Conservation (phyloP, 1,284 basidiomycete species). For the Microbotryomycetes sp. region DNA sequence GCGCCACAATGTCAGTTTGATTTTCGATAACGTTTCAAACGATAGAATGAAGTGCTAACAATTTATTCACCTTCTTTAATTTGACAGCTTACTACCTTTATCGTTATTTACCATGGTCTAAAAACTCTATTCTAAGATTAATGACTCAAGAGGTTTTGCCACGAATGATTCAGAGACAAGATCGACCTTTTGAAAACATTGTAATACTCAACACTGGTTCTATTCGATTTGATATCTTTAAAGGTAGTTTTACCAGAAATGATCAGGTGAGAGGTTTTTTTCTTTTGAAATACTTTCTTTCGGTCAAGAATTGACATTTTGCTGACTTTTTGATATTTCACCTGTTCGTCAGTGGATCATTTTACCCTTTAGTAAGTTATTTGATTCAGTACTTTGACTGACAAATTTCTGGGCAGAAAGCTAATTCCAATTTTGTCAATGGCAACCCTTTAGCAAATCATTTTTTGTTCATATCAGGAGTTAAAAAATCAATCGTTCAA, state of each 20-base stretch:
- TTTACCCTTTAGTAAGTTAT: slow-evolving; percentile 25
- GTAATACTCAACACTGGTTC: slow-evolving; percentile 38
- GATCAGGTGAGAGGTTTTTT: slow-evolving; percentile 28
- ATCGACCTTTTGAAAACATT: slow-evolving; percentile 16
- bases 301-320: too few species aligned
- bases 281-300: too few species aligned
- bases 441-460: slow-evolving; percentile 17
- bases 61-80: not conserved
- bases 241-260: slow-evolving; percentile 39
- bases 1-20: slow-evolving; percentile 27
- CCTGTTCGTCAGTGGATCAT: slow-evolving; percentile 24
- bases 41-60: not conserved
- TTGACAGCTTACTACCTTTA: slow-evolving; percentile 32
- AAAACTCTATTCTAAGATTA: slow-evolving; percentile 30
- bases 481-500: slow-evolving; percentile 22
- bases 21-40: not conserved
- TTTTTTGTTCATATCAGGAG: slow-evolving; percentile 25
- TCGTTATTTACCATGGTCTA: slow-evolving; percentile 22
- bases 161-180: slow-evolving; percentile 13
- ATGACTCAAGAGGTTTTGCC: slow-evolving; percentile 29
- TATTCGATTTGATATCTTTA: slow-evolving; percentile 38
- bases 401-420: not conserved
- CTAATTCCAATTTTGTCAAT: not conserved
- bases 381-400: not conserved
- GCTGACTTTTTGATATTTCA: too few species aligned